Base-by-base conservation (phyloP, 2,329 filamentous ascomycete species). In the Aspergillus caelatus region DNA sequence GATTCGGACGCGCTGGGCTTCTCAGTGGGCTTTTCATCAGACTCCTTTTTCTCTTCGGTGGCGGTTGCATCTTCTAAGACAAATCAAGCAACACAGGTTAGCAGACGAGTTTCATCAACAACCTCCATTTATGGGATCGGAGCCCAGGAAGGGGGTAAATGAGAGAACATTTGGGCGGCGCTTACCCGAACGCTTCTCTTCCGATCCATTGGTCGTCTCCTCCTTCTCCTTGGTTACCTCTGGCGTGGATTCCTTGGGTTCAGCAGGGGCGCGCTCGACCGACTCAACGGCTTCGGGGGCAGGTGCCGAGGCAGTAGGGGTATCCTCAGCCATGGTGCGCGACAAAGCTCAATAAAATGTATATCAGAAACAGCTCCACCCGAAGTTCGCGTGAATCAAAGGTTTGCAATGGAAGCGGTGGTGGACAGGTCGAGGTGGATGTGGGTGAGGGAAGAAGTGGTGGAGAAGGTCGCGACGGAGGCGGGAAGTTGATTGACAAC, bases 251-350 rank as follows among this genome's bases (percentile, higher is more conserved):
- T 71, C 69, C 45, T 73, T 68, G 57, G 70, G 41, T 61, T 76
- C 73, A 63, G 70, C 67, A 62, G 69, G 63, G 64, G 68, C 68
- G 68, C 66, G 74, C 73, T 75, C 74, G 54, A 66, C 67, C 30
- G 70, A 67, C 70, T 72, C 71, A 69, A 12, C 21, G 45, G 45
- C 45, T 23, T 78, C 74, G 64, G 65, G 71, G 65, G 71, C 71
- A 62, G 74, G 68, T 64, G 72, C 68, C 67, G 72, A 65, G 63
- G 74, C 66, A 63, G 75, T 71, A 68, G 74, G 72, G 57, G 74
- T 74, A 62, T 77, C 74, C 62, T 81, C 79, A 65, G 79, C 75
- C 74, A 80, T 81, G 67, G 67, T 76, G 70, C 68, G 69, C 72
- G 62, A 62, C 61, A 57, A 64, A 62, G 58, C 50, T 65, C 66